These are phyloP conservation scores for Aspergillus incahuasiensis DNA, from an alignment of 495 filamentous ascomycete species.

Conservation along the genomic window DNA sequence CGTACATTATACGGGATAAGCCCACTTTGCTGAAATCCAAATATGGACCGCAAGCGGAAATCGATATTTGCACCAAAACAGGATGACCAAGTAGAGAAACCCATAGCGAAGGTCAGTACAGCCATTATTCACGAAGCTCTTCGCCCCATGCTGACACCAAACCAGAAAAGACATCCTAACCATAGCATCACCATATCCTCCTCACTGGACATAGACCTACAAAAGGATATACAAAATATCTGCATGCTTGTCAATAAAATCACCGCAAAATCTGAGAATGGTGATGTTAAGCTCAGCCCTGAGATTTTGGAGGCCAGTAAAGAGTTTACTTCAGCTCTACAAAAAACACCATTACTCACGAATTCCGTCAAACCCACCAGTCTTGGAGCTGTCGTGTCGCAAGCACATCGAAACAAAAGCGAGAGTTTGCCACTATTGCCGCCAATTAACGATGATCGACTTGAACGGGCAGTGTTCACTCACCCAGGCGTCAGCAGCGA, in stretches of 20 bases:
- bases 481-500: constrained; percentile 49
- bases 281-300: constrained; percentile 10
- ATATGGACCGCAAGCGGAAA: constrained; percentile 23
- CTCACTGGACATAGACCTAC: neutral
- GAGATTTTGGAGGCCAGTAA: constrained; percentile 23
- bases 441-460: constrained; percentile 47
- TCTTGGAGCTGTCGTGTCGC: neutral
- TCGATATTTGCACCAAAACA: constrained; percentile 7
- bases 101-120: constrained; percentile 9
- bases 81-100: neutral
- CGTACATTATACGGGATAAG: no score
- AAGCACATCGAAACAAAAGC: no score
- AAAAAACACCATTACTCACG: neutral
- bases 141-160: neutral
- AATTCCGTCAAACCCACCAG: neutral
- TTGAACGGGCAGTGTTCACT: constrained; percentile 63
- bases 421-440: constrained; percentile 58
- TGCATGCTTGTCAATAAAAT: neutral
- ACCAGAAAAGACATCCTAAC: neutral
- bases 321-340: constrained; percentile 21
- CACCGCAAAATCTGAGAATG: neutral
- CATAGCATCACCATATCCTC: neutral
- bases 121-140: neutral
- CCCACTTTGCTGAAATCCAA: neutral
- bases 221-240: constrained; percentile 13